Evolutionary conservation across 495 filamentous ascomycete genomes (phyloP), one percentile per base, ranked within the genome.

Genomic region (Darksidea phi): DNA sequence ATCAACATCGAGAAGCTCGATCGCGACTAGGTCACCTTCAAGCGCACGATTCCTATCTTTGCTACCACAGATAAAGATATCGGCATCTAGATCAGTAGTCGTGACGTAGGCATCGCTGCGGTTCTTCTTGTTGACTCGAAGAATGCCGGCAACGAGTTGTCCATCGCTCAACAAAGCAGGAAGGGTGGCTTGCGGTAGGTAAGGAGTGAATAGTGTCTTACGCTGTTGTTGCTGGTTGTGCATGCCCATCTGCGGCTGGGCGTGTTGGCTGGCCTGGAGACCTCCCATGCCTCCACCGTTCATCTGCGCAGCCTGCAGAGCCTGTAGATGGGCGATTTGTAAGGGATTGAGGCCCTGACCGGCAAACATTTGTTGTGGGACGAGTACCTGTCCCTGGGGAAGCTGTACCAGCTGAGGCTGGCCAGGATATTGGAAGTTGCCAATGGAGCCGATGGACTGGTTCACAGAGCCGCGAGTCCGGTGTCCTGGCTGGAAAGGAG

Each of bases 51-150:
- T 98, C 36, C 94, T 85, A 69, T 98, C 94, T 72, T 98, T 98
- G 79, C 93, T 97, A 70, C 94, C 94, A 68, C 94, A 98, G 68
- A 98, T 98, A 74, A 98, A 98, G 67, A 98, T 98, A 74, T 98
- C 94, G 45, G 94, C 94, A 76, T 97, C 95, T 25, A 98, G 78
- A 73, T 98, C 94, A 38, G 88, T 84, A 38, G 90, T 95, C 17
- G 94, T 90, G 48, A 98, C 94, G 67, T 98, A 98, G 4, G 94
- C 94, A 73, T 98, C 95, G 64, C 94, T 97, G 38, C 94, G 85
- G 72, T 98, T 98, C 80, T 98, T 98, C 79, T 97, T 98, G 80
- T 98, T 98, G 55, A 98, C 94, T 45, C 94, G 88, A 41, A 98
- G 86, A 67, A 97, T 90, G 79, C 94, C 94, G 48, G 94, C 90